These are phyloP conservation scores for Cercospora nicotianae DNA, from an alignment of 2,329 filamentous ascomycete genomes.

Conservation along the genomic window DNA sequence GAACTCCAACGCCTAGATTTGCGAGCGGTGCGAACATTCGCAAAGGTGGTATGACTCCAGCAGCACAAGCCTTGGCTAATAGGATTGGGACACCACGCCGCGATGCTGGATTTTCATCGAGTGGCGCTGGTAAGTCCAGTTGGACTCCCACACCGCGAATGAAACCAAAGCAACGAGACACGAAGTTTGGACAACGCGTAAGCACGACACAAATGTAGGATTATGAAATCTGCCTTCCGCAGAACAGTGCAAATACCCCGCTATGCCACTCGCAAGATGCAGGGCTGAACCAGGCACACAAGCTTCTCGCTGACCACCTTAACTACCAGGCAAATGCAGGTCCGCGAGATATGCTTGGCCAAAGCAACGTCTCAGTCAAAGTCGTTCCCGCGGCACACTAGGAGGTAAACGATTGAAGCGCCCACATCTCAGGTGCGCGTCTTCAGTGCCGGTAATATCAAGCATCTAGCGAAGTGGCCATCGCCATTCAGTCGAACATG, in stretches of 20 bases:
- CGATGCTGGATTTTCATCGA: slow-evolving; percentile 22
- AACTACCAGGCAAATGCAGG: background rate
- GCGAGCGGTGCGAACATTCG: slow-evolving; percentile 54
- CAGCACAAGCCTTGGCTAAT: slow-evolving; percentile 67
- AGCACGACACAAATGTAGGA: slow-evolving; percentile 3
- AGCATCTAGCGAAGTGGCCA: background rate
- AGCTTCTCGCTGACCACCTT: background rate
- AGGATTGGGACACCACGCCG: slow-evolving; percentile 54
- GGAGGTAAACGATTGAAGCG: background rate
- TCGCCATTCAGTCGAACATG: background rate
- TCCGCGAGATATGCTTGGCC: background rate
- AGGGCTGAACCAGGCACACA: background rate
- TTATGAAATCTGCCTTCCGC: background rate
- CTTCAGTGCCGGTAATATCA: background rate
- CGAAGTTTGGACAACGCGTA: slow-evolving; percentile 1
- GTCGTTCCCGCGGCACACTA: background rate
- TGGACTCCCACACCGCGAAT: slow-evolving; percentile 28
- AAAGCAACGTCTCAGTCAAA: background rate
- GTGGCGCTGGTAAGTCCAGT: slow-evolving; percentile 7
- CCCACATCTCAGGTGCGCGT: background rate
- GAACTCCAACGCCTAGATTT: slow-evolving; percentile 67
- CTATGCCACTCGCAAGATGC: background rate
- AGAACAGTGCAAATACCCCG: slow-evolving; percentile 2
- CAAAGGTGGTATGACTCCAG: slow-evolving; percentile 64
- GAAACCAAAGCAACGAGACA: slow-evolving; percentile 20